Evolutionary conservation across 192 early-diverging fungal genomes (phyloP).

Genomic region (Allomyces macrogynus): DNA sequence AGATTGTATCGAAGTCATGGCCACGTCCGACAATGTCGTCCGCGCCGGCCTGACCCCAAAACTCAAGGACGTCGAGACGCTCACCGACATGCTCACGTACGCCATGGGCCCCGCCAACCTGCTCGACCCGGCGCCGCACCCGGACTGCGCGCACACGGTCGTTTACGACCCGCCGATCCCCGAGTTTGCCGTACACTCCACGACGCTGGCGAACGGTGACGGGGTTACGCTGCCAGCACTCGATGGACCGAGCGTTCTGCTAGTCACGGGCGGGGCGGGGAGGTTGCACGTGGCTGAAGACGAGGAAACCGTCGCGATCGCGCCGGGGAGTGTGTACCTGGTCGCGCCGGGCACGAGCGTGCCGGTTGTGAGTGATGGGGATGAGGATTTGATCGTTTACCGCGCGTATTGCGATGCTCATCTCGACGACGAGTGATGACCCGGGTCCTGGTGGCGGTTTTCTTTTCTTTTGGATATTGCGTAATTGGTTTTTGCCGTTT

Average conservation of each 20-base stretch:
- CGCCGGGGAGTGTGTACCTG: slow-evolving; percentile 2
- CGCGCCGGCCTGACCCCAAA: slow-evolving; percentile 94
- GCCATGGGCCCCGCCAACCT: slow-evolving; percentile 79
- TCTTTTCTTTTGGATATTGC: not conserved
- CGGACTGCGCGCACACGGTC: slow-evolving; percentile 48
- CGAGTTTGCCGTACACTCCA: slow-evolving; percentile 72
- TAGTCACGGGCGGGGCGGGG: slow-evolving; percentile 49
- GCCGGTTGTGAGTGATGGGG: not conserved
- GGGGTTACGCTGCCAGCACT: slow-evolving; percentile 34
- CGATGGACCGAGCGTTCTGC: slow-evolving; percentile 63
- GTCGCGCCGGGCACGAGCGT: not conserved
- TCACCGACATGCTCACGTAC: slow-evolving; percentile 86
- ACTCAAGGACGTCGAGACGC: slow-evolving; percentile 79
- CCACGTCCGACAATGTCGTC: slow-evolving; percentile 89
- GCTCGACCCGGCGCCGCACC: slow-evolving; percentile 80
- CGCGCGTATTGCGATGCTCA: not conserved
- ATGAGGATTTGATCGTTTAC: not conserved
- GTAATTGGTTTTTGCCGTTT: not conserved
- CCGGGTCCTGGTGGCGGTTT: not conserved
- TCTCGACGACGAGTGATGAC: not conserved
- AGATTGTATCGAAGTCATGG: slow-evolving; percentile 99
- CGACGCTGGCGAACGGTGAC: slow-evolving; percentile 21
- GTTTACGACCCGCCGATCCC: slow-evolving; percentile 92
- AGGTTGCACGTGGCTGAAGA: not conserved
- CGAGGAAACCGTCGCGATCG: not conserved